Conservation (phyloP, 495 filamentous ascomycete genomes). For the Glutinoglossum americanum region DNA sequence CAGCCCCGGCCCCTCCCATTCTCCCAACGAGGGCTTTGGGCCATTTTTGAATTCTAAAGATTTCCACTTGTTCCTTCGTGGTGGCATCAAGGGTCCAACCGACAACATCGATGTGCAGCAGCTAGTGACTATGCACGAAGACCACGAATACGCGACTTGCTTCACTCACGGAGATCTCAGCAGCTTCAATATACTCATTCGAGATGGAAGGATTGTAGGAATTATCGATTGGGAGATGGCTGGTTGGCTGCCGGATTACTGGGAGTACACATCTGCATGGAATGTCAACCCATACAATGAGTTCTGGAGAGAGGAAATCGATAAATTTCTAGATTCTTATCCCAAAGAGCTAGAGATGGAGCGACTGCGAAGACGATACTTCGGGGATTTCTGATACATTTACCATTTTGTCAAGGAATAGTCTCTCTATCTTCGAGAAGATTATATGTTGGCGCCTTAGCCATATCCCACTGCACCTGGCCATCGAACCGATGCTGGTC, state of each 20-base stretch:
- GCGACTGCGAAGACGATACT: no score
- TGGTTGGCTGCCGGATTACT: constrained; percentile 27
- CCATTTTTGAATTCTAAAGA: constrained; percentile 22
- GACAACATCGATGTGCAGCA: constrained; percentile 17
- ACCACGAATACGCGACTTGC: constrained; percentile 14
- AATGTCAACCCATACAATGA: constrained; percentile 27
- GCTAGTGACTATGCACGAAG: constrained; percentile 18
- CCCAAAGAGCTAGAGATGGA: constrained; percentile 28
- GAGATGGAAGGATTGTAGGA: constrained; percentile 17
- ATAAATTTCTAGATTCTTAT: constrained; percentile 26
- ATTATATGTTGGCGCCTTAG: constrained; percentile 17
- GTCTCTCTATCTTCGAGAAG: no score
- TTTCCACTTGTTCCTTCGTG: constrained; percentile 24
- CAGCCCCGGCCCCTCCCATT: constrained; percentile 11
- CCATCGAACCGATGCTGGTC: constrained; percentile 19
- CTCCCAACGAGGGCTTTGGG: no score
- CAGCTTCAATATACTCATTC: constrained; percentile 16
- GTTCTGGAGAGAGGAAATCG: constrained; percentile 26
- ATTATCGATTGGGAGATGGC: constrained; percentile 33
- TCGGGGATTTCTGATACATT: no score
- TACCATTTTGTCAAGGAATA: no score
- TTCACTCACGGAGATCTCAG: constrained; percentile 19
- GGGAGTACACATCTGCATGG: constrained; percentile 24
- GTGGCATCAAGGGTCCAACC: constrained; percentile 17
- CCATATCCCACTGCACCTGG: constrained; percentile 10